These are phyloP conservation scores for Prorocentrum cordatum DNA, from an alignment of 169 alveolate genomes.

Conservation along the genomic window DNA sequence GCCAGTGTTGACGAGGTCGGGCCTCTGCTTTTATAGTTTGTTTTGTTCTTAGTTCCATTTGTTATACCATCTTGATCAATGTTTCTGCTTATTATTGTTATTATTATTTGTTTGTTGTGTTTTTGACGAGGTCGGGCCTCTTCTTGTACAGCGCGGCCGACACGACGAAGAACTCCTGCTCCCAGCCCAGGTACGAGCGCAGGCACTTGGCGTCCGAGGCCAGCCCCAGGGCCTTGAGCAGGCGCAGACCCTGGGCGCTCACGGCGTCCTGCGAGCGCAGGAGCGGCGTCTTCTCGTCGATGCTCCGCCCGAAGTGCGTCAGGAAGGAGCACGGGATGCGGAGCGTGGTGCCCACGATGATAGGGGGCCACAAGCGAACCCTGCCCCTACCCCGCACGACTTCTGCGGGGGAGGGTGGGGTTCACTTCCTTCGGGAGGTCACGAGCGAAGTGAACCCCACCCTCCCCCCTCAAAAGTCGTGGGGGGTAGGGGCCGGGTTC, in stretches of 20 bases:
- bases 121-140: constrained; percentile 42
- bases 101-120: no score
- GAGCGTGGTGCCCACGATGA: constrained; percentile 15
- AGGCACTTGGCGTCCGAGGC: not conserved
- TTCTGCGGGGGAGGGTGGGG: no score
- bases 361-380: no score
- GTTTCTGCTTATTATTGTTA: no score
- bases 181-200: constrained; percentile 42
- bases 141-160: constrained; percentile 28
- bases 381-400: no score
- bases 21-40: no score
- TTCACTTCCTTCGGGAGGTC: no score
- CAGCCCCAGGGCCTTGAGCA: constrained; percentile 7
- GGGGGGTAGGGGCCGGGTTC: no score
- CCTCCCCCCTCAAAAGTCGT: no score
- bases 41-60: no score
- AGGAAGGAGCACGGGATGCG: constrained; percentile 52
- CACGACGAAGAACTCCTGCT: constrained; percentile 63
- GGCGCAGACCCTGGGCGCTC: constrained; percentile 4
- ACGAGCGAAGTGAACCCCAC: no score
- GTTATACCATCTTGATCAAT: no score
- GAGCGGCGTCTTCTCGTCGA: constrained; percentile 62
- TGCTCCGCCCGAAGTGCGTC: constrained; percentile 39
- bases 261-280: constrained; percentile 64
- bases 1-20: constrained; percentile 55